Conservation (phyloP, 2,329 filamentous ascomycete species). For the Colletotrichum lini region DNA sequence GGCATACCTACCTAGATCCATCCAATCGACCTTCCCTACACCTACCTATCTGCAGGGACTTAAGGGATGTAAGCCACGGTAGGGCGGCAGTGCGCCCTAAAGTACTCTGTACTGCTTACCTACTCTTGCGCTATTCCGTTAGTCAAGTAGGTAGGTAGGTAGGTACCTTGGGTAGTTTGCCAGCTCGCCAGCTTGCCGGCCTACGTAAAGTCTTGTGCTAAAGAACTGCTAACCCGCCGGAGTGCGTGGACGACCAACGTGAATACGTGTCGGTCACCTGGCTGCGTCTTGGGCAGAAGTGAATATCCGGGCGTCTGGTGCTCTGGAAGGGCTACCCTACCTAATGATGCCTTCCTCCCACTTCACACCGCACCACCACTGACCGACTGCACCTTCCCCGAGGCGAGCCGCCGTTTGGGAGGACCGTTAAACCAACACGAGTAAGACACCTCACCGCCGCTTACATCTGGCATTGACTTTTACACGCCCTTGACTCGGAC, state of each 20-base stretch:
- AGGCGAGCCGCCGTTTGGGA: conserved; percentile 13
- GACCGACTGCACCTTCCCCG: conserved; percentile 1
- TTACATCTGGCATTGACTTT: conserved; percentile 17
- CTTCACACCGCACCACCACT: neutral
- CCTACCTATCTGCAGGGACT: neutral
- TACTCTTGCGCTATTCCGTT: neutral
- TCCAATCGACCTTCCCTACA: neutral
- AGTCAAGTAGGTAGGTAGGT: neutral
- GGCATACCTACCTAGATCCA: neutral
- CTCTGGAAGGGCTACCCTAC: neutral
- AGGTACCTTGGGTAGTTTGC: neutral
- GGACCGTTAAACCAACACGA: neutral
- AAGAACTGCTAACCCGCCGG: conserved; percentile 18
- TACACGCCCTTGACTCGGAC: conserved; percentile 14
- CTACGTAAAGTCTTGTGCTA: conserved; percentile 14
- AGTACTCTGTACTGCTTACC: neutral
- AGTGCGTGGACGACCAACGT: neutral
- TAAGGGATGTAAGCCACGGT: neutral
- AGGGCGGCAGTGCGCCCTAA: neutral
- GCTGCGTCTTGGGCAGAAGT: neutral
- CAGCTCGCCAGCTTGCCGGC: neutral
- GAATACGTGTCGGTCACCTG: conserved; percentile 27
- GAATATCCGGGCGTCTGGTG: neutral
- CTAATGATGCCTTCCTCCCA: conserved; percentile 4
- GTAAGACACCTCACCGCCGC: conserved; percentile 38